Evolutionary conservation across 805 yeast species (phyloP).

Genomic region (Peterozyma toletana): DNA sequence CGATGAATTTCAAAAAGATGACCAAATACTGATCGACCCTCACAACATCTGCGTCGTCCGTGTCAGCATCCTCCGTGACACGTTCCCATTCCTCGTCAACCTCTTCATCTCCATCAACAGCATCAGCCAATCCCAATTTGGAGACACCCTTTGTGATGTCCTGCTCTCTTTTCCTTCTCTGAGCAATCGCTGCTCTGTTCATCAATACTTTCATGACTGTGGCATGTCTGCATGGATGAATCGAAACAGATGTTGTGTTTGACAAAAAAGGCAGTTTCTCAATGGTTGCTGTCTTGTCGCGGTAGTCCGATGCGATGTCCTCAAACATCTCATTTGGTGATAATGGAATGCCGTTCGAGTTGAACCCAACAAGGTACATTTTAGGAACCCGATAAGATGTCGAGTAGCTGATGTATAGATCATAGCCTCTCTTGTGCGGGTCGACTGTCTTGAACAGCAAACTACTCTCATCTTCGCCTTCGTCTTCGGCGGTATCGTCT

Average conservation of each 20-base stretch:
- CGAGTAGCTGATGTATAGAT: constrained; percentile 85
- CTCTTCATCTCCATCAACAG: constrained; percentile 14
- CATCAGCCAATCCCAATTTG: constrained; percentile 38
- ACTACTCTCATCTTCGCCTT: constrained; percentile 35
- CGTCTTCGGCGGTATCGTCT: constrained; percentile 26
- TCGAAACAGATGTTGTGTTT: constrained; percentile 74
- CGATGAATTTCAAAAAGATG: constrained; percentile 85
- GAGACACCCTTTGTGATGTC: constrained; percentile 34
- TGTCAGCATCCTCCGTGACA: constrained; percentile 27
- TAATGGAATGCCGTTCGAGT: constrained; percentile 76
- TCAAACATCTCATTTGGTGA: constrained; percentile 90
- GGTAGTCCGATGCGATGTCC: constrained; percentile 85
- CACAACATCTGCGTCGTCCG: constrained; percentile 37
- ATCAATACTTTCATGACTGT: constrained; percentile 87
- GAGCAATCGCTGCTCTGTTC: constrained; percentile 58
- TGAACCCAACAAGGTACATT: constrained; percentile 84
- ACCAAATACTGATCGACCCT: constrained; percentile 89
- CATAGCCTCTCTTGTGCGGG: constrained; percentile 61
- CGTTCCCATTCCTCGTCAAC: constrained; percentile 54
- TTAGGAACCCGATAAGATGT: constrained; percentile 96
- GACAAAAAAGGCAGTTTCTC: constrained; percentile 83
- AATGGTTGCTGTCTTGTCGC: constrained; percentile 93
- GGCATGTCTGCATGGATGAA: constrained; percentile 95
- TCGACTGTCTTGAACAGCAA: constrained; percentile 27
- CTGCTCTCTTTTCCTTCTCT: constrained; percentile 22